Base-by-base conservation (phyloP, 139 green algal genomes). In the Auxenochlorella pyrenoidosa region DNA sequence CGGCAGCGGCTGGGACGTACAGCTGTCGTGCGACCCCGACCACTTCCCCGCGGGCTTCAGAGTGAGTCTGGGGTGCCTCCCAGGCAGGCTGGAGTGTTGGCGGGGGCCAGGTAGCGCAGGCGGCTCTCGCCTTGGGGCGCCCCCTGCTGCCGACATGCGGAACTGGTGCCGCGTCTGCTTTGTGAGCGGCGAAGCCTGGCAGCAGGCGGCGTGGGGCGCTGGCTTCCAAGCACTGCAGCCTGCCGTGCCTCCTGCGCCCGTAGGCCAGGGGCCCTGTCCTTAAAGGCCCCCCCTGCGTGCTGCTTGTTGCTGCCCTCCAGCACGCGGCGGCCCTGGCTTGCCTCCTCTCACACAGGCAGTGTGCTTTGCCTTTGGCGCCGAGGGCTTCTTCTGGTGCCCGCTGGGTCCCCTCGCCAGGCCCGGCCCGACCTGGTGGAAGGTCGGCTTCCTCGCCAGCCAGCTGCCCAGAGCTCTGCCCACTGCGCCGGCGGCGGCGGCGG, bases 341-440 rank as follows among this genome's bases (percentile, higher is more conserved):
- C 36, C 34, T 6, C 34, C 70, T 5, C 43, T 19, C 10, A 2
- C 32, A 40, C 80, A 85, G 80, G 80, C 80, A 8, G 72, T 70
- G 34, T 85, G 80, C 80, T 77, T 60, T 15, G 80, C 80, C 0
- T 85, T 85, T 76, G 80, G 80, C 51, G 26, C 30, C 26, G 80
- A 85, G 6, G 80, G 80, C 40, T 41, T 85, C 40, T 76, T 47
- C 63, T 85, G 59, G 60, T 85, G 80, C 80, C 18, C 32, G 28
- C 80, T 85, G 63, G 80, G 80, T 1, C 80, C 80, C 12, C 80
- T 85, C 30, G 63, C 32, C 16, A 59, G 26, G 41, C 34, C 60
- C 16, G 80, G 80, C 10, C 80, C 80, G 15, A 85, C 80, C 60
- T 85, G 80, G 80, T 85, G 80, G 80, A 85, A 85, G 32, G 80